Conservation (phyloP, 352 stramenopile species). For the Pythium insidiosum region DNA sequence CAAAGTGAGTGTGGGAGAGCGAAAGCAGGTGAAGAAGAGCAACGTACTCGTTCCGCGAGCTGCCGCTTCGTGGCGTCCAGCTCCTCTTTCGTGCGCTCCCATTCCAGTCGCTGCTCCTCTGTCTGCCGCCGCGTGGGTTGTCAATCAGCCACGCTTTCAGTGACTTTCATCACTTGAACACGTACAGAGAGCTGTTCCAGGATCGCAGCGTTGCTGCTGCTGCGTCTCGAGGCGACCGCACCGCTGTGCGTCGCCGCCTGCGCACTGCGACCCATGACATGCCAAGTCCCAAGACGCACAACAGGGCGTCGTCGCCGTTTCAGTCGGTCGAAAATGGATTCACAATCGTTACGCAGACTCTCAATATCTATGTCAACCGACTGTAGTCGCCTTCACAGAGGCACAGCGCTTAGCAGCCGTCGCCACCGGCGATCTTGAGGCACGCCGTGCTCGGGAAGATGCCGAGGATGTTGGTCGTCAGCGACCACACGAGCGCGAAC, state of each 20-base stretch:
- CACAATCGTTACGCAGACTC: no score
- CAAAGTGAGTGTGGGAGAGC: no score
- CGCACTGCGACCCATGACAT: not conserved
- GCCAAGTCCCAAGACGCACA: not conserved
- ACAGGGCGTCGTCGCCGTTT: not conserved
- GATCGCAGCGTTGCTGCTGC: not conserved
- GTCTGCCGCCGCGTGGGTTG: conserved; percentile 21
- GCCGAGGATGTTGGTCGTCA: conserved; percentile 13
- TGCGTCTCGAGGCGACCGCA: not conserved
- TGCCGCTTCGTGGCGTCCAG: conserved; percentile 30
- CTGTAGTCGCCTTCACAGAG: not conserved
- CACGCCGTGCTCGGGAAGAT: conserved; percentile 8
- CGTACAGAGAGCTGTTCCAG: not conserved
- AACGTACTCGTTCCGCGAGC: conserved; percentile 21
- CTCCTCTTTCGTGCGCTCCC: conserved; percentile 49
- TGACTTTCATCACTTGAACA: not conserved
- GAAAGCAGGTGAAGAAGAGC: no score
- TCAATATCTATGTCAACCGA: not conserved
- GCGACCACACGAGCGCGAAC: conserved; percentile 7
- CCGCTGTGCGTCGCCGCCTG: not conserved
- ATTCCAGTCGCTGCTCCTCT: conserved; percentile 43
- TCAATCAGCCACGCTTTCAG: not conserved
- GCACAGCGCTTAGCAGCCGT: not conserved
- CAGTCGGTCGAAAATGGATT: not conserved
- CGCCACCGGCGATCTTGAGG: conserved; percentile 2